Evolutionary conservation across 2,329 filamentous ascomycete genomes (phyloP), one percentile per base, ranked within the genome.

Genomic region (Pseudogymnoascus sp.): DNA sequence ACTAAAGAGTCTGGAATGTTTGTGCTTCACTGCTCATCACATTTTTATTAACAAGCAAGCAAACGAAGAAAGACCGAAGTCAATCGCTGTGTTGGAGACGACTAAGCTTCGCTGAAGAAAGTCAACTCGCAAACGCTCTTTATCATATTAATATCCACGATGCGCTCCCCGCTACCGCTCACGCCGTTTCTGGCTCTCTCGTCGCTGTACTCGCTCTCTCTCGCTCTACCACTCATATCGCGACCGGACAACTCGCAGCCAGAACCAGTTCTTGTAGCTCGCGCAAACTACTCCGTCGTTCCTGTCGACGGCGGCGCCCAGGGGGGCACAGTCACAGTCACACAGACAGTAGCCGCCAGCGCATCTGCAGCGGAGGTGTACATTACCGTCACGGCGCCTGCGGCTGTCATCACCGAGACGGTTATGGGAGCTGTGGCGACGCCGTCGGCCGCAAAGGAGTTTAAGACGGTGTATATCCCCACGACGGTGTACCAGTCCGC

Each of bases 271-370:
- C 28, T 71, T 14, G 60, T 65, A 38, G 64, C 63, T 60, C 67
- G 70, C 59, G 70, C 70, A 66, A 67, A 67, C 16, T 75, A 75
- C 62, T 73, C 73, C 8, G 72, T 75, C 59, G 72, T 75, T 12
- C 63, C 71, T 37, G 72, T 75, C n/a, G 72, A 74, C 68, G 73
- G 73, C 25, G 71, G 70, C 18, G 63, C 69, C 28, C 31, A 49
- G 7, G 62, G 65, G 28, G 42, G 65, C 37, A 59, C 61, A 49
- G 59, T 61, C 59, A 65, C 23, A 14, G 60, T 62, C 21, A 72
- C 70, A 7, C 59, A 68, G 60, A 70, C 66, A 3, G 64, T 73
- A 3, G 61, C 64, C n/a, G 68, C 64, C 7, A 63, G 68, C n/a
- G 68, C 68, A 56, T 66, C 63, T 16, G 69, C 70, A 11, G 61